These are phyloP conservation scores for Lentinus brumalis DNA, from an alignment of 768 basidiomycete species.

Conservation along the genomic window DNA sequence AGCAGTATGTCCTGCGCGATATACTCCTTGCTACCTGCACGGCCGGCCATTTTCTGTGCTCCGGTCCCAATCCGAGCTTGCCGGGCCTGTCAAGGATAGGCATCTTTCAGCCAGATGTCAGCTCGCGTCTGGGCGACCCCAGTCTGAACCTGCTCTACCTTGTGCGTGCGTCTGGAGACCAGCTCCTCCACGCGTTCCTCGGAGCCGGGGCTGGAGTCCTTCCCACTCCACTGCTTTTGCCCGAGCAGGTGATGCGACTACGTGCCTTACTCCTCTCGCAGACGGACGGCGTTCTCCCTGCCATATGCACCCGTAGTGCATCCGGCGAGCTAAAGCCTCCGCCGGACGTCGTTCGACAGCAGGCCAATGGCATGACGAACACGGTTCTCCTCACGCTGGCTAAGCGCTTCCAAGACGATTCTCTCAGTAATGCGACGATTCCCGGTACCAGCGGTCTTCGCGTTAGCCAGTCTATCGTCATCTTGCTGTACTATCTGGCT, in stretches of 20 bases:
- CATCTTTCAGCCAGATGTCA: slow-evolving; percentile 24
- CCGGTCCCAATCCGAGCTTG: slow-evolving; percentile 25
- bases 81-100: slow-evolving; percentile 24
- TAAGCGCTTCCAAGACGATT: slow-evolving; percentile 43
- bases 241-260: slow-evolving; percentile 40
- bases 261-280: slow-evolving; percentile 40
- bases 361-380: slow-evolving; percentile 38
- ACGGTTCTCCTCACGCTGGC: slow-evolving; percentile 48
- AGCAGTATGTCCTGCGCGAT: slow-evolving; percentile 38
- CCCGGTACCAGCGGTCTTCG: slow-evolving; percentile 32
- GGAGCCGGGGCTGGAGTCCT: slow-evolving; percentile 40
- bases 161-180: slow-evolving; percentile 37
- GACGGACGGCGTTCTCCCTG: slow-evolving; percentile 36
- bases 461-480: slow-evolving; percentile 39
- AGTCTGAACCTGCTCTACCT: slow-evolving; percentile 38
- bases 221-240: slow-evolving; percentile 44
- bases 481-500: slow-evolving; percentile 51
- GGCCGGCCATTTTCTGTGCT: slow-evolving; percentile 33
- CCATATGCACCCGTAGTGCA: slow-evolving; percentile 29
- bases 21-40: slow-evolving; percentile 42
- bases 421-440: slow-evolving; percentile 26
- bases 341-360: slow-evolving; percentile 25
- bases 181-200: slow-evolving; percentile 36
- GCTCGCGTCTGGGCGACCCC: slow-evolving; percentile 31
- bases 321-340: slow-evolving; percentile 11